Percentiles rank a stretch among this genome's conserved stretches.
phyloP scores from a whole-genome alignment of 2,329 filamentous ascomycete species.

The Talaromyces atroroseus region DNA sequence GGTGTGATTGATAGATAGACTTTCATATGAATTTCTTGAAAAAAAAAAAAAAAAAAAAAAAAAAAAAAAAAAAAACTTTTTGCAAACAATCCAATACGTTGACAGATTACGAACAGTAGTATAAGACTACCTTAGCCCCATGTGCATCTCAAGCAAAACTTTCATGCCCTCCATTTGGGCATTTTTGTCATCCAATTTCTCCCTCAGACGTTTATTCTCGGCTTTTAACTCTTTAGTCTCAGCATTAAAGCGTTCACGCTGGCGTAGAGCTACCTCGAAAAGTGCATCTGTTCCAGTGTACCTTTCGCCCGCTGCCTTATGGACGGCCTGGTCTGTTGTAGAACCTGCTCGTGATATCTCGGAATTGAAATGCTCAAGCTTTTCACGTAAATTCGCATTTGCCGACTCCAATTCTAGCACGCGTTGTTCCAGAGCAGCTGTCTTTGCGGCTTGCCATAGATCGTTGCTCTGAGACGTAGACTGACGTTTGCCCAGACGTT shows the following conservation, averaged over 20 bases:
- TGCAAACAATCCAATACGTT: not conserved
- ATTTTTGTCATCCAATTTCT: conserved; percentile 1
- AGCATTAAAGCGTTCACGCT: not conserved
- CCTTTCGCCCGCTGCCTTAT: not conserved
- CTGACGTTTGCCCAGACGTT: conserved; percentile 19
- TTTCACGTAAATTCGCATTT: conserved; percentile 8
- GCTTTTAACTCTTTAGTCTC: not conserved
- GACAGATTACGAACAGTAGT: not conserved
- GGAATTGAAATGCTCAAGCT: not conserved
- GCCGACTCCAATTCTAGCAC: conserved; percentile 35
- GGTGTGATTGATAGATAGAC: not conserved
- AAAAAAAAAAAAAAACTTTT: not conserved
- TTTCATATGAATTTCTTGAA: not conserved
- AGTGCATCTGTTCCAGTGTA: not conserved
- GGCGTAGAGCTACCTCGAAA: not conserved
- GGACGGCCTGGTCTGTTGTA: not conserved
- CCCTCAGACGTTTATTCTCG: not conserved
- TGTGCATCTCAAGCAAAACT: not conserved
- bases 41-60: no score
- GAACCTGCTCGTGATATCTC: not conserved
- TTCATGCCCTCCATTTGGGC: not conserved
- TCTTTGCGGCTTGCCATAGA: conserved; percentile 38
- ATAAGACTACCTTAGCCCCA: not conserved
- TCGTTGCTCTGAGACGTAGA: conserved; percentile 24
- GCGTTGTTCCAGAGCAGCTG: conserved; percentile 39